phyloP scores from a whole-genome alignment of 352 stramenopile species.

The Globisporangium emineosum region DNA sequence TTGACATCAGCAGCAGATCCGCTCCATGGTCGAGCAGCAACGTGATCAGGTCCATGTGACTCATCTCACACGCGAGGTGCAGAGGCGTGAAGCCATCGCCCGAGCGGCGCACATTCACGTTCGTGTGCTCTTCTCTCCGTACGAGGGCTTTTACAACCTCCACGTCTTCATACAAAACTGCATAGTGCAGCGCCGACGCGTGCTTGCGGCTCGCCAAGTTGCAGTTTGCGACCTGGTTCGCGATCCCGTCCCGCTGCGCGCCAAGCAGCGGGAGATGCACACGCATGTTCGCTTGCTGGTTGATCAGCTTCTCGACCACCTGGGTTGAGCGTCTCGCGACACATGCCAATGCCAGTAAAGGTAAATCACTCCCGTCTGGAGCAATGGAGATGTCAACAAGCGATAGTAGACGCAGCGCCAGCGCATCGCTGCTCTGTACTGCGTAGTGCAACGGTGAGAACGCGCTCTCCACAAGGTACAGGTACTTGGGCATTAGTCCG shows the following conservation, averaged over 20 bases:
- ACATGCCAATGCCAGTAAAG: slow-evolving; percentile 52
- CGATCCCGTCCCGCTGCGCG: slow-evolving; percentile 13
- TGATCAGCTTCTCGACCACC: slow-evolving; percentile 44
- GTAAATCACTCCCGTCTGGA: slow-evolving; percentile 52
- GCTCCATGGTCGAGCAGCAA: slow-evolving; percentile 50
- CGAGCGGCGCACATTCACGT: slow-evolving; percentile 56
- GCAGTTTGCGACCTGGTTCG: slow-evolving; percentile 20
- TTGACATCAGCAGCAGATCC: slow-evolving; percentile 50
- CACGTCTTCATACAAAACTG: slow-evolving; percentile 58
- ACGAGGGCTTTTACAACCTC: slow-evolving; percentile 38
- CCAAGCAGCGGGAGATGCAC: slow-evolving; percentile 53
- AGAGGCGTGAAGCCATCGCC: slow-evolving; percentile 63
- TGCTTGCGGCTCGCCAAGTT: slow-evolving; percentile 39
- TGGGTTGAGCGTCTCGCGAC: slow-evolving; percentile 37
- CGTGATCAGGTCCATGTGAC: slow-evolving; percentile 43
- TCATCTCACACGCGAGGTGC: slow-evolving; percentile 60
- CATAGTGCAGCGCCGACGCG: slow-evolving; percentile 55
- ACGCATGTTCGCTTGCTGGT: slow-evolving; percentile 50
- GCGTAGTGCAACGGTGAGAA: slow-evolving; percentile 65
- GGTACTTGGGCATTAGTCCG: slow-evolving; percentile 32
- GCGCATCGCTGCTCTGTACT: slow-evolving; percentile 40
- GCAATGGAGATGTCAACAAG: slow-evolving; percentile 28
- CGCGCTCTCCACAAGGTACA: slow-evolving; percentile 43
- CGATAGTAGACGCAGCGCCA: slow-evolving; percentile 33
- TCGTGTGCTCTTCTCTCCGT: slow-evolving; percentile 27